Base-by-base conservation (phyloP, 495 filamentous ascomycete species). In the Xylaria bambusicola region DNA sequence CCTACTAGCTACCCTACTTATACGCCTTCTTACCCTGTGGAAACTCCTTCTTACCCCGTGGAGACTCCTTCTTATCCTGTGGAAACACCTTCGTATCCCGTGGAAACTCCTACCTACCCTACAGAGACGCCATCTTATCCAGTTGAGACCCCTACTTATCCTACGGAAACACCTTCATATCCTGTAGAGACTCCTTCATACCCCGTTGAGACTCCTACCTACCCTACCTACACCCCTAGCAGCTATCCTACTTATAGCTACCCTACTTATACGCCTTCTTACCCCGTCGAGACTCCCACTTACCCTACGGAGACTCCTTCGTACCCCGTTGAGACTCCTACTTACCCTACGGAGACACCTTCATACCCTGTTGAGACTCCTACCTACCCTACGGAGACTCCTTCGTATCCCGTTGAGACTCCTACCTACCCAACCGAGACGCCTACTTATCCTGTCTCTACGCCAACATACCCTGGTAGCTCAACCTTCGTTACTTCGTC, bases 81-180 rank as follows among this genome's bases (percentile, higher is more conserved):
- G 13, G 60, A 57, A 26, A 61, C 58, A 12, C 41, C 52, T 3
- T 46, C 23, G 8, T 48, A 47, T 42, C 54, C 54, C 6, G 21
- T 48, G 53, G 58, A 61, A 40, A 65, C 56, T 18, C 56, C 58
- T 20, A 51, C 65, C 33, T 61, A 61, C 53, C 62, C 66, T 9
- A 46, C 44, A 15, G 40, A 31, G 33, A 40, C 33, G 1, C 33
- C 33, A 10, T 17, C n/a, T 2, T 52, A 36, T 20, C 29, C 48
- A 9, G 17, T 13, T 4, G 24, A 20, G 29, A 56, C 52, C 10
- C 29, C 52, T 20, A 45, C 53, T 1, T 47, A 27, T 15, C 46
- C 20, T 26, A 46, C 54, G 15, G 42, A 45, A 20, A 45, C 44
- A 5, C 48, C 48, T 12, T 4, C n/a, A 13, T 42, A 42, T 23